Evolutionary conservation across 805 yeast genomes (phyloP).

Genomic region (Starmerella geochares): DNA sequence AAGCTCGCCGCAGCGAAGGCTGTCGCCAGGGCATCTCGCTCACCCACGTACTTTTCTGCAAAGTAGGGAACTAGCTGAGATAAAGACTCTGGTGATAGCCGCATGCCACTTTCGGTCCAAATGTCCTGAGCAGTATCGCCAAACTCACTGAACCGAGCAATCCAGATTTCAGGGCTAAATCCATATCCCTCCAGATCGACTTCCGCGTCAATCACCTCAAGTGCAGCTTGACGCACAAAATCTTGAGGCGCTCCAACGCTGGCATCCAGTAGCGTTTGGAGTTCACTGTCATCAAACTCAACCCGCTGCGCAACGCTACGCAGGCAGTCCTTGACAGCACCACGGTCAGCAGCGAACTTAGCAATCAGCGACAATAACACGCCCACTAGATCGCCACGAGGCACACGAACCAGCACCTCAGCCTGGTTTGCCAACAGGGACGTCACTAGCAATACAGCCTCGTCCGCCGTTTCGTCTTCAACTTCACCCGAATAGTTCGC

Average conservation of each 20-base stretch:
- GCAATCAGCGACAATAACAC: conserved; percentile 55
- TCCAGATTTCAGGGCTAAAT: conserved; percentile 63
- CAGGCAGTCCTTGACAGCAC: conserved; percentile 74
- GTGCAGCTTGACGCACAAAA: conserved; percentile 66
- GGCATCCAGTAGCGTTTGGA: conserved; percentile 47
- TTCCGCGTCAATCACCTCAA: conserved; percentile 81
- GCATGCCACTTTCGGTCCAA: conserved; percentile 69
- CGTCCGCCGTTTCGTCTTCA: conserved; percentile 45
- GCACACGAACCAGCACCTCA: conserved; percentile 45
- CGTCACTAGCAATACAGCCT: conserved; percentile 73
- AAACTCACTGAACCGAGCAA: conserved; percentile 60
- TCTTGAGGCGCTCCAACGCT: conserved; percentile 46
- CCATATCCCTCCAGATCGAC: conserved; percentile 39
- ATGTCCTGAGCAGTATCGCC: conserved; percentile 62
- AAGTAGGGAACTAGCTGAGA: conserved; percentile 41
- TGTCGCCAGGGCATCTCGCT: conserved; percentile 62
- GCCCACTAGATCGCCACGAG: conserved; percentile 54
- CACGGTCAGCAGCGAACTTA: conserved; percentile 64
- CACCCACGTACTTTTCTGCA: conserved; percentile 35
- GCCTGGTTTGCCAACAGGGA: conserved; percentile 49
- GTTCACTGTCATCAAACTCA: conserved; percentile 45
- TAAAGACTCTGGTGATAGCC: conserved; percentile 35
- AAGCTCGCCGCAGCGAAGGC: conserved; percentile 44
- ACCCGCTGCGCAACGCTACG: conserved; percentile 66
- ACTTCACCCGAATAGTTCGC: conserved; percentile 20